These are phyloP conservation scores for Trametes sanguinea DNA, from an alignment of 768 basidiomycete species.

Conservation along the genomic window DNA sequence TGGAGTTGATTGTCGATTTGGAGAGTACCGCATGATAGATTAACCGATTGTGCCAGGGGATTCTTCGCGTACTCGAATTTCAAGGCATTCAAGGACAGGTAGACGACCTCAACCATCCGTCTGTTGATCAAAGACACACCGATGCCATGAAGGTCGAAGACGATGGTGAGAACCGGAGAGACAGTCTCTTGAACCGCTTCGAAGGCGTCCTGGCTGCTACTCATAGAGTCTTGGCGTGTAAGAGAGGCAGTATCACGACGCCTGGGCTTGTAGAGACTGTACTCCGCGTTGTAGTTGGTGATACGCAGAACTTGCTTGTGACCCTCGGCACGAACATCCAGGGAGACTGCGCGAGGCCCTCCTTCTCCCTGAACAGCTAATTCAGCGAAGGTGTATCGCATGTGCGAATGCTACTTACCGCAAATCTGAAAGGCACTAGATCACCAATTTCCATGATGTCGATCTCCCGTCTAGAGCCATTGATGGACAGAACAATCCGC, in stretches of 20 bases:
- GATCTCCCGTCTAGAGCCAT: constrained; percentile 61
- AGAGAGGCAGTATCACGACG: constrained; percentile 50
- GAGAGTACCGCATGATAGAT: constrained; percentile 78
- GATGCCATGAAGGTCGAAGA: constrained; percentile 83
- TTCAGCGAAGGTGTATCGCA: not conserved
- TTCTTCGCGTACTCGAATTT: constrained; percentile 86
- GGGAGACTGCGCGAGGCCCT: constrained; percentile 68
- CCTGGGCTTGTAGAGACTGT: constrained; percentile 85
- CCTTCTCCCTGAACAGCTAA: constrained; percentile 46
- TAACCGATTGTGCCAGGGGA: constrained; percentile 75
- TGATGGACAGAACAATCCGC: constrained; percentile 66
- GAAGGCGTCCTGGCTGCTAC: constrained; percentile 72
- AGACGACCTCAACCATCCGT: constrained; percentile 85
- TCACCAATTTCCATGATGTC: constrained; percentile 97
- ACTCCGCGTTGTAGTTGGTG: constrained; percentile 82
- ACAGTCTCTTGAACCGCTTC: constrained; percentile 83
- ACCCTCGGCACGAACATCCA: constrained; percentile 91
- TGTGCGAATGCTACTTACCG: constrained; percentile 44
- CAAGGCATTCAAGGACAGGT: constrained; percentile 75
- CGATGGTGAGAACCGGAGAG: constrained; percentile 62
- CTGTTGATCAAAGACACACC: constrained; percentile 92
- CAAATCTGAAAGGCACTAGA: constrained; percentile 85
- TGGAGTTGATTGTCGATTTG: constrained; percentile 98
- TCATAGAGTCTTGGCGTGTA: constrained; percentile 67
- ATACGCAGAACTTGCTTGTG: constrained; percentile 84